Conservation (phyloP, 805 yeast species). For the Metschnikowia gelsemii region DNA sequence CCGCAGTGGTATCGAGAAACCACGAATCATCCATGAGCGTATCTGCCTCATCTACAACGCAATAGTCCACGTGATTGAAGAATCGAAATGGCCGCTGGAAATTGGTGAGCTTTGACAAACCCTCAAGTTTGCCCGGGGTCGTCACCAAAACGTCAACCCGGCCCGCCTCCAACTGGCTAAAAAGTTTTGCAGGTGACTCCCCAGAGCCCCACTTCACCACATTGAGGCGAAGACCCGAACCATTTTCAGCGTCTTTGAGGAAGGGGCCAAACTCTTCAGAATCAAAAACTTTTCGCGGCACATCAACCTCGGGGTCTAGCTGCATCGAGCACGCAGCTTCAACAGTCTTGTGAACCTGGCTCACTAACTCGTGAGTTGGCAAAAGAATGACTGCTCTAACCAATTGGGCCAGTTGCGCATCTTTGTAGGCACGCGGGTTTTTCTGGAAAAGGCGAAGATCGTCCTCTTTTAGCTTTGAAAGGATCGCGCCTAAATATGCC, state of each 20-base stretch:
- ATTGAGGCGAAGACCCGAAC: slow-evolving; percentile 39
- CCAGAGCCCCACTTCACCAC: slow-evolving; percentile 63
- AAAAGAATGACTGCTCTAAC: slow-evolving; percentile 74
- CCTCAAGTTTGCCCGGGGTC: slow-evolving; percentile 76
- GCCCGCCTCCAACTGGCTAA: slow-evolving; percentile 37
- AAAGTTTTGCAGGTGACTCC: slow-evolving; percentile 52
- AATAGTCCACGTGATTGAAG: slow-evolving; percentile 49
- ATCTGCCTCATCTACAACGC: slow-evolving; percentile 93
- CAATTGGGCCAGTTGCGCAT: slow-evolving; percentile 28
- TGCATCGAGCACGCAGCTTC: slow-evolving; percentile 27
- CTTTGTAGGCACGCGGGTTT: slow-evolving; percentile 22
- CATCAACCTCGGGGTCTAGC: slow-evolving; percentile 22
- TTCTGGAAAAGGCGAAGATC: slow-evolving; percentile 34
- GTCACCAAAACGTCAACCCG: slow-evolving; percentile 80
- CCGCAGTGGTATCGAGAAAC: slow-evolving; percentile 59
- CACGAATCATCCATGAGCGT: slow-evolving; percentile 83
- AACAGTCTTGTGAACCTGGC: slow-evolving; percentile 63
- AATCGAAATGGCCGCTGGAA: slow-evolving; percentile 34
- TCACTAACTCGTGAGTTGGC: slow-evolving; percentile 87
- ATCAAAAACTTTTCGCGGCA: slow-evolving; percentile 19
- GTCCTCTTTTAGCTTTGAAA: slow-evolving; percentile 65
- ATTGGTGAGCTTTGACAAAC: slow-evolving; percentile 33
- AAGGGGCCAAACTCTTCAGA: slow-evolving; percentile 25
- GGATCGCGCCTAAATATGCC: slow-evolving; percentile 78
- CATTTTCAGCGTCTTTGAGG: slow-evolving; percentile 25